Evolutionary conservation across 306 rosid species (phyloP), one percentile per base, ranked within the genome.

Genomic region (Sophora flavescens): DNA sequence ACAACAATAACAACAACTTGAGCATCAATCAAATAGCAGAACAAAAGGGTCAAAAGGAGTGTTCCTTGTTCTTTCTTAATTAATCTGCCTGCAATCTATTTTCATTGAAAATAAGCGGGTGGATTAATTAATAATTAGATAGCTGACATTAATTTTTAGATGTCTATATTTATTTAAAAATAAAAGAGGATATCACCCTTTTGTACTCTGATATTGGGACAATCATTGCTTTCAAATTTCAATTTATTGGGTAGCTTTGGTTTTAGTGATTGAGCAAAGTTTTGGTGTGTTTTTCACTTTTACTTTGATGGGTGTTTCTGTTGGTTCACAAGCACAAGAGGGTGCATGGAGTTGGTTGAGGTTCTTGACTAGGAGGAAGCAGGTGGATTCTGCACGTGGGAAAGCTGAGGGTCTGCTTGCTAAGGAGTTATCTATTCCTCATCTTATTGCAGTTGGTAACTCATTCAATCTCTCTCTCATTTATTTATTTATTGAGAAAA

Each of bases 381-480:
- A 80, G 81, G 97, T 89, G 13, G 98, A 94, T 73, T 92, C 96
- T 56, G 88, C 73, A 48, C 65, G 72, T 42, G 36, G 60, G 8
- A 78, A 80, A 57, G 28, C 82, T 2, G n/a, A 73, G 13, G 65
- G 72, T 84, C 78, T 76, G 11, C 89, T 94, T 87, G 97, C 98
- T 82, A 92, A 85, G 86, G 97, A 86, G 62, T 74, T 94, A 81
- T 73, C 93, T 59, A 80, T 94, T 84, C 86, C 78, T 61, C 91
- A 92, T 64, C 95, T 94, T 39, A 81, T 92, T 79, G 97, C 88
- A 4, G 75, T 94, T 71, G 98, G 98, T 94, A 83, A 79, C 77
- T 35, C 4, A 62, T 78, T 53, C 17, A 75, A 26, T 50, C 18
- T 18, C 44, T 61, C 6, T 30, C 28, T 26, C 39, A 51, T 5